phyloP scores from a whole-genome alignment of 2,329 filamentous ascomycete species.

The Magnaporthiopsis poae region DNA sequence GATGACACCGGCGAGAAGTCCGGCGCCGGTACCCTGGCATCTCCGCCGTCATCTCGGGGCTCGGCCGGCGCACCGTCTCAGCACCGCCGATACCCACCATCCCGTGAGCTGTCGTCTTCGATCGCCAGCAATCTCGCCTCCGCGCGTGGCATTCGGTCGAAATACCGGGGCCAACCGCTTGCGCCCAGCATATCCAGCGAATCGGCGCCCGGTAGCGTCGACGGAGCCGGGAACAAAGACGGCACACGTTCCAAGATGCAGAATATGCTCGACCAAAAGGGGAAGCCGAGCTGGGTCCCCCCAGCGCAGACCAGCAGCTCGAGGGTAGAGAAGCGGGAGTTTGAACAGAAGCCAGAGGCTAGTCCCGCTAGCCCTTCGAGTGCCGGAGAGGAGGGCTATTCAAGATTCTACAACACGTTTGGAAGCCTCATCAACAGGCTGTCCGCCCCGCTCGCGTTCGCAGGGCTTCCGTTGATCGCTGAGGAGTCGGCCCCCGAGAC shows the following conservation, averaged over 20 bases:
- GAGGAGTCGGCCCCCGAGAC: constrained; percentile 32
- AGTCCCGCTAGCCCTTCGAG: constrained; percentile 16
- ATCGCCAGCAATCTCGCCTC: constrained; percentile 84
- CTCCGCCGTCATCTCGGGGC: constrained; percentile 1
- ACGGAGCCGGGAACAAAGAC: constrained; percentile 42
- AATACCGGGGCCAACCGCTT: constrained; percentile 55
- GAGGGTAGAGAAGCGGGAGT: constrained; percentile 19
- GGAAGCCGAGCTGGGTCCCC: constrained; percentile 45
- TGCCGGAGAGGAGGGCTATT: constrained; percentile 63
- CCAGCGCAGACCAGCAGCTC: constrained; percentile 24
- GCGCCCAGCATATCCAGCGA: constrained; percentile 66
- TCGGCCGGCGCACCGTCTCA: constrained; percentile 25
- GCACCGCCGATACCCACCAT: constrained; percentile 42
- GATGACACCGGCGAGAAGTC: constrained; percentile 15
- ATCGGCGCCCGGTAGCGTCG: constrained; percentile 61
- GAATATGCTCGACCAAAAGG: constrained; percentile 43
- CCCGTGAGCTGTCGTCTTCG: constrained; percentile 65
- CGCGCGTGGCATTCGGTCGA: constrained; percentile 65
- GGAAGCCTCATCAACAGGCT: constrained; percentile 79
- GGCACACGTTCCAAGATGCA: constrained; percentile 44
- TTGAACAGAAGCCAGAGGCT: constrained; percentile 17
- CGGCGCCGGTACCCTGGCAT: neutral
- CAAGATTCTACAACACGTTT: constrained; percentile 85
- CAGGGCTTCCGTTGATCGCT: constrained; percentile 68
- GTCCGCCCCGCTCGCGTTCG: constrained; percentile 84